Conservation (phyloP, 2,329 filamentous ascomycete species). For the Thielaviopsis punctulata region DNA sequence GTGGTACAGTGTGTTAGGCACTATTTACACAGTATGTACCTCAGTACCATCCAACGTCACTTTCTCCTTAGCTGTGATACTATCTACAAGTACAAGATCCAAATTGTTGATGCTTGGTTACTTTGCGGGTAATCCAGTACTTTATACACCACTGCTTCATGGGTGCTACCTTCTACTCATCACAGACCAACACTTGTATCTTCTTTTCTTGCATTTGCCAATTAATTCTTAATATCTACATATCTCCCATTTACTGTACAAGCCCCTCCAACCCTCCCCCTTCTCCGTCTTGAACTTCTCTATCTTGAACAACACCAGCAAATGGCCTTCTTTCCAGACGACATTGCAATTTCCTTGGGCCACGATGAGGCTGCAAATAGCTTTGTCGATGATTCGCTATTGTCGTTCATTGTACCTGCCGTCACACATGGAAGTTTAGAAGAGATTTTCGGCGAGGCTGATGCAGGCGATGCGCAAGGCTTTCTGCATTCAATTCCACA, state of each 20-base stretch:
- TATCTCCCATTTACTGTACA: no score
- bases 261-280: no score
- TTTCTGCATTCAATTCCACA: slow-evolving; percentile 41
- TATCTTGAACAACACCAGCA: no score
- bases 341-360: slow-evolving; percentile 17
- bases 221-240: background rate
- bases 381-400: slow-evolving; percentile 40
- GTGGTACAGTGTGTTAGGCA: background rate
- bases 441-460: slow-evolving; percentile 25
- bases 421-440: slow-evolving; percentile 38
- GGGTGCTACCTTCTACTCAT: background rate
- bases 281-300: no score
- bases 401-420: slow-evolving; percentile 44
- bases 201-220: background rate
- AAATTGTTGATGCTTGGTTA: background rate
- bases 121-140: no score
- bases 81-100: no score
- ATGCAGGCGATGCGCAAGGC: slow-evolving; percentile 25
- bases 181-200: no score
- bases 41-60: background rate
- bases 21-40: background rate
- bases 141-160: no score
- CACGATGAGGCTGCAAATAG: slow-evolving; percentile 20
- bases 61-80: background rate
- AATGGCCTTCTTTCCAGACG: slow-evolving; percentile 18